Percentiles rank a stretch among this genome's conserved stretches.
Conservation (phyloP, 805 yeast genomes). For the Huiozyma naganishii region DNA sequence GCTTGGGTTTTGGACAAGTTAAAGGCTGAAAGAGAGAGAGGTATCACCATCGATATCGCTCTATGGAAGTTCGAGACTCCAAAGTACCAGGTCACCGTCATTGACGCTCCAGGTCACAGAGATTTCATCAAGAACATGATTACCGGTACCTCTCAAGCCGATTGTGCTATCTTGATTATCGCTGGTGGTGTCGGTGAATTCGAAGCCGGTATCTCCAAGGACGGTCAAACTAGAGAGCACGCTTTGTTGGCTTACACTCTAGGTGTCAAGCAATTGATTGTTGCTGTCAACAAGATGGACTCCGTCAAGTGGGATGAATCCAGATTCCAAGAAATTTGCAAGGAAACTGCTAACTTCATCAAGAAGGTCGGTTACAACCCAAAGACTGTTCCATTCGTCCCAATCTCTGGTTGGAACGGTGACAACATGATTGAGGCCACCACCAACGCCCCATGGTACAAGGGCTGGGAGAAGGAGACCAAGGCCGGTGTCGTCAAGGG, state of each 20-base stretch:
- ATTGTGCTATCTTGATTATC: slow-evolving; percentile 80
- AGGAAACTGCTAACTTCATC: slow-evolving; percentile 71
- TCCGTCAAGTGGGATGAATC: slow-evolving; percentile 78
- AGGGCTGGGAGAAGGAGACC: slow-evolving; percentile 78
- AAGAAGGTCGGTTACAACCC: slow-evolving; percentile 81
- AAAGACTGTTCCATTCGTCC: slow-evolving; percentile 76
- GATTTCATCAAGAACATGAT: slow-evolving; percentile 95
- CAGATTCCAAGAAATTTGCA: slow-evolving; percentile 68
- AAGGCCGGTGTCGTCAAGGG: slow-evolving; percentile 62
- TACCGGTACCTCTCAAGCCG: slow-evolving; percentile 92
- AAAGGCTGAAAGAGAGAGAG: slow-evolving; percentile 94
- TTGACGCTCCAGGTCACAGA: slow-evolving; percentile 95
- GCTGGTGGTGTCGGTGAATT: slow-evolving; percentile 92
- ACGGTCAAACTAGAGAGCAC: slow-evolving; percentile 93
- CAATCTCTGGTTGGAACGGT: slow-evolving; percentile 89
- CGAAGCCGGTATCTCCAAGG: slow-evolving; percentile 92
- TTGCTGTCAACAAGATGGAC: slow-evolving; percentile 93
- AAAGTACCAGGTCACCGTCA: slow-evolving; percentile 79
- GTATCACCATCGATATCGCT: slow-evolving; percentile 92
- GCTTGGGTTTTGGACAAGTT: slow-evolving; percentile 96
- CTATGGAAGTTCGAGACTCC: slow-evolving; percentile 90
- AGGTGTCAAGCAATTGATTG: slow-evolving; percentile 79
- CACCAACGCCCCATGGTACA: slow-evolving; percentile 77
- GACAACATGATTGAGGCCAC: slow-evolving; percentile 86
- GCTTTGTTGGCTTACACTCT: slow-evolving; percentile 83